These are phyloP conservation scores for Nicotiana benthamiana DNA, from an alignment of 257 asterid genomes.

Conservation along the genomic window DNA sequence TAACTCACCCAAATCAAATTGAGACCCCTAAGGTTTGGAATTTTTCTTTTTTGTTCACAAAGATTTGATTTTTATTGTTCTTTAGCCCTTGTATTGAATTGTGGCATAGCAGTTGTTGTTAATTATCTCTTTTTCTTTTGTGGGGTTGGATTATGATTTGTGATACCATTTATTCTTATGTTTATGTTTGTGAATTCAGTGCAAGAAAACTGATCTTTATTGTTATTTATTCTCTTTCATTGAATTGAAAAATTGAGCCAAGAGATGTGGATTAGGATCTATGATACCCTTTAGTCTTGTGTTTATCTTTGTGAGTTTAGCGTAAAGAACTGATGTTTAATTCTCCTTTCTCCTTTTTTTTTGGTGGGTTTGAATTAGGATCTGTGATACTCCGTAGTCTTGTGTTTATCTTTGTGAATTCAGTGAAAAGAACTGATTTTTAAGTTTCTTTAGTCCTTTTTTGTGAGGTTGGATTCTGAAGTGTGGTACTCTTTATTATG, in stretches of 20 bases:
- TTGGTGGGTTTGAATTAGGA: not conserved
- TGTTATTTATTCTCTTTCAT: not conserved
- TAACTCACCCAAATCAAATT: constrained; percentile 27
- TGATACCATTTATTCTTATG: not conserved
- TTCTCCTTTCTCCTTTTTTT: not conserved
- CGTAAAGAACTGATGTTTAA: too few relatives aligned
- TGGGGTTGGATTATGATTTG: not conserved
- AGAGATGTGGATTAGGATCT: not conserved
- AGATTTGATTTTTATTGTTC: not conserved
- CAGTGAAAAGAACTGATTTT: not conserved
- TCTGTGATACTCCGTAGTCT: not conserved
- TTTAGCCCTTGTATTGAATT: not conserved
- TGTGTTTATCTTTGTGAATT: not conserved
- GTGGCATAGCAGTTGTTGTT: too few relatives aligned
- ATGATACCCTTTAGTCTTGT: not conserved
- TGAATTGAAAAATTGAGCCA: not conserved
- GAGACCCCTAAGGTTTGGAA: constrained; percentile 27
- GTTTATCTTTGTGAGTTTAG: not conserved
- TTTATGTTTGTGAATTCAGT: not conserved
- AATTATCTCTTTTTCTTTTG: not conserved
- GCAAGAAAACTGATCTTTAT: not conserved
- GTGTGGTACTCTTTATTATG: too few relatives aligned
- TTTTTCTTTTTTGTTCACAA: not conserved
- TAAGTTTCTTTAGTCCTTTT: too few relatives aligned
- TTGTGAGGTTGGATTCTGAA: too few relatives aligned